Base-by-base conservation (phyloP, 192 early-diverging fungal species). In the Linnemannia hyalina region DNA sequence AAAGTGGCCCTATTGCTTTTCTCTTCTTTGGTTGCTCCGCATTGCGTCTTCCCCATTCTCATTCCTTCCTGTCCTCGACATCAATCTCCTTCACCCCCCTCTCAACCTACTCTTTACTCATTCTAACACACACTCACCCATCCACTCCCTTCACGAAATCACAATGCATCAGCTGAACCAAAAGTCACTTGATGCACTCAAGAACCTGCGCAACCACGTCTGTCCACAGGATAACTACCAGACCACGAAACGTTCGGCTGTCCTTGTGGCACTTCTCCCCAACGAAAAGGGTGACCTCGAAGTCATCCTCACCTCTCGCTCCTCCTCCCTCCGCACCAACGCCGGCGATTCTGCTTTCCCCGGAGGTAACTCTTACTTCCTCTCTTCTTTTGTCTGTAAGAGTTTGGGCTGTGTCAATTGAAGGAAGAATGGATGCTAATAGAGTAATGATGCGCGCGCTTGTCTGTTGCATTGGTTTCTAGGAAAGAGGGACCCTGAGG, bases 401-500 rank as follows among this genome's bases (percentile, higher is more conserved):
- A 52, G 16, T 22, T 2, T 52, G 49, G 5, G 49, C 10, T 40
- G 6, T 4, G 11, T 23, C 52, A 54, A 40, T 23, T 38, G 36
- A 20, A 26, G 15, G 2, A 15, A 11, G 22, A 46, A 29, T 52
- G 26, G n/a, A 47, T 49, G 46, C 26, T 32, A 32, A 47, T 29
- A 9, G 38, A 8, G 35, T 60, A 16, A 42, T 10, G 35, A 29
- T 41, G 41, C 47, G 52, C 47, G 52, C n/a, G 29, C 2, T 60
- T 74, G 52, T 26, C 6, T 55, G 29, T 23, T 5, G 7, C 40
- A 55, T 55, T 23, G 4, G 5, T 5, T 68, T 68, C 0, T 16
- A 86, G 84, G 84, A 23, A 86, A 86, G 42, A n/a, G 40, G 7
- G 84, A 86, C 47, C 84, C 72, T 6, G 75, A 78, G 26, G 84